Conservation (phyloP, 352 stramenopile species). For the Thalassiosira delicatula region DNA sequence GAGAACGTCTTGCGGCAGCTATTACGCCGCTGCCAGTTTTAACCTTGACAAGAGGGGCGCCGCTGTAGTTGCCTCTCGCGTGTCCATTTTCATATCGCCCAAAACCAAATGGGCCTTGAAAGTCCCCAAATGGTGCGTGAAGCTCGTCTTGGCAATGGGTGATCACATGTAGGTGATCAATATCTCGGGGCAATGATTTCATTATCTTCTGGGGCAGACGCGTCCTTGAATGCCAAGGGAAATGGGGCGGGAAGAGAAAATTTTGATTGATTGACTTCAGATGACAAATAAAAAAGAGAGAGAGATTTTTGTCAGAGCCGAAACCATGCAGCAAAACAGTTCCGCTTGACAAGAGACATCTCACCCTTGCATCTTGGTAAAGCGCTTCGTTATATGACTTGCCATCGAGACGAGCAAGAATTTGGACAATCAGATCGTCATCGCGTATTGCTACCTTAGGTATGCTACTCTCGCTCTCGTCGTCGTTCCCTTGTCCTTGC, state of each 20-base stretch:
- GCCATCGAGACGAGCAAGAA: conserved; percentile 69
- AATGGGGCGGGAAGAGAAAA: too few relatives aligned
- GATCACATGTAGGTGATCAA: too few relatives aligned
- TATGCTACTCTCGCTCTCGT: neutral
- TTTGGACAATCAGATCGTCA: conserved; percentile 58
- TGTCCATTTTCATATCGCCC: too few relatives aligned
- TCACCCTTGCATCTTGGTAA: conserved; percentile 60
- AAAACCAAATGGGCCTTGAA: too few relatives aligned
- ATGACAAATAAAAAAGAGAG: too few relatives aligned
- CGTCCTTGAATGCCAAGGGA: too few relatives aligned
- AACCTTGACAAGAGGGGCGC: conserved; percentile 5
- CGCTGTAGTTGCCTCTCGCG: too few relatives aligned
- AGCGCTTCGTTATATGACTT: conserved; percentile 62
- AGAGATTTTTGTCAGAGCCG: conserved; percentile 44
- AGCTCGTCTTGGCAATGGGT: too few relatives aligned
- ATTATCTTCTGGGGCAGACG: too few relatives aligned
- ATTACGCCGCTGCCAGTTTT: conserved; percentile 9
- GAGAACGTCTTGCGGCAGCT: conserved; percentile 66
- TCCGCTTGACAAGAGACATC: neutral
- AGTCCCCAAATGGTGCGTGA: too few relatives aligned
- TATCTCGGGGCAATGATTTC: too few relatives aligned
- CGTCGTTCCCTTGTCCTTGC: neutral
- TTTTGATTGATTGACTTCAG: too few relatives aligned
- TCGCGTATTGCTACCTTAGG: conserved; percentile 38
- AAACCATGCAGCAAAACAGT: neutral